Percentiles rank a stretch among this genome's conserved stretches.
Evolutionary conservation across 805 yeast species (phyloP).

Genomic region (Ogataea paraovalis): DNA sequence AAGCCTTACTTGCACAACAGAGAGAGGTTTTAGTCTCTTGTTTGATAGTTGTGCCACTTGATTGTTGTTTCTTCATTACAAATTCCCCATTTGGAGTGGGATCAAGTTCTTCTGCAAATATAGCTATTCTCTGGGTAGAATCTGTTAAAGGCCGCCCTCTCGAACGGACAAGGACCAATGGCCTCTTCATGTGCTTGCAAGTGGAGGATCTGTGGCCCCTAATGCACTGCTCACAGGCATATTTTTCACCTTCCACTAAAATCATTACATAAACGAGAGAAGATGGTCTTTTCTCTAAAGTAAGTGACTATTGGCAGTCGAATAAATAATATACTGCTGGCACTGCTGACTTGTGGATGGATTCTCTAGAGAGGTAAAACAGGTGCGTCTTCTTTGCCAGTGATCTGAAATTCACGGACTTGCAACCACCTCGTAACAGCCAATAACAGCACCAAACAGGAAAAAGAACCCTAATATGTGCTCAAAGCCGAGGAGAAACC

Average conservation of each 20-base stretch:
- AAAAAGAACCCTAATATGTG: neutral
- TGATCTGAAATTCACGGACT: too few relatives aligned
- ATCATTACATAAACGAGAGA: slow-evolving; percentile 47
- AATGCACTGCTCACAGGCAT: slow-evolving; percentile 83
- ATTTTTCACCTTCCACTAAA: slow-evolving; percentile 70
- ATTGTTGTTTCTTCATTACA: neutral
- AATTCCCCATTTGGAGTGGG: neutral
- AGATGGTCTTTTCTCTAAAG: neutral
- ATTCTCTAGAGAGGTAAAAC: too few relatives aligned
- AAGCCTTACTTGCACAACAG: too few relatives aligned
- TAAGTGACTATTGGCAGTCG: neutral
- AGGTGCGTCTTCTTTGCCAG: too few relatives aligned
- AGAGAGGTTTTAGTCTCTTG: too few relatives aligned
- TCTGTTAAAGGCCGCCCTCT: slow-evolving; percentile 79
- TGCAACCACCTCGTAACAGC: too few relatives aligned
- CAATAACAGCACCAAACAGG: neutral
- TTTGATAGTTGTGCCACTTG: too few relatives aligned
- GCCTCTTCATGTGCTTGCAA: slow-evolving; percentile 77
- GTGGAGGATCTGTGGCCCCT: slow-evolving; percentile 89
- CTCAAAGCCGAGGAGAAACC: too few relatives aligned
- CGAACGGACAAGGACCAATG: slow-evolving; percentile 81
- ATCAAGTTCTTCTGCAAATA: slow-evolving; percentile 40
- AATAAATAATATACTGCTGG: too few relatives aligned
- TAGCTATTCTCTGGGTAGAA: slow-evolving; percentile 56
- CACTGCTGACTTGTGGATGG: too few relatives aligned